Conservation (phyloP, 257 asterid species). For the Solanum pinnatisectum region DNA sequence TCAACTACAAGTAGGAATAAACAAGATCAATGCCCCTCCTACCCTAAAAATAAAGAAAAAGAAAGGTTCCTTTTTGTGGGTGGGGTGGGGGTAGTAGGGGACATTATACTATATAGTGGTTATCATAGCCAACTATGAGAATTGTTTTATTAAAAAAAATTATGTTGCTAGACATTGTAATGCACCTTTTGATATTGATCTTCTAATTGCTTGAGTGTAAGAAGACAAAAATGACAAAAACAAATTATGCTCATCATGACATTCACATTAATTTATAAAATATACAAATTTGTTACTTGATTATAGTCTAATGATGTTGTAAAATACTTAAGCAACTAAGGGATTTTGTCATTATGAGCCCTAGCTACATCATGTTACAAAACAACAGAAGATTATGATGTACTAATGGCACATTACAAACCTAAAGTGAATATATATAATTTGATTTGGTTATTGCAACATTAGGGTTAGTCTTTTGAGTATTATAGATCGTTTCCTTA, state of each 20-base stretch:
- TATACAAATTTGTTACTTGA: background rate
- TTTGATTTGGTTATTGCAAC: background rate
- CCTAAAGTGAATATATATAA: background rate
- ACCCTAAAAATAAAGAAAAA: background rate
- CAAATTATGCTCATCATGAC: background rate
- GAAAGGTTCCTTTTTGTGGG: background rate
- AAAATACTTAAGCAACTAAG: background rate
- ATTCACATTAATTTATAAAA: background rate
- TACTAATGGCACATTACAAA: background rate
- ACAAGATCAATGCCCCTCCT: background rate
- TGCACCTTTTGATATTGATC: background rate
- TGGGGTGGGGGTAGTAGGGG: background rate
- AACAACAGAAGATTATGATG: background rate
- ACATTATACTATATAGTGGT: background rate
- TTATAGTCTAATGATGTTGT: background rate
- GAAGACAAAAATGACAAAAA: background rate
- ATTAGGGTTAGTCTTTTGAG: background rate
- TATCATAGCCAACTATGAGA: background rate
- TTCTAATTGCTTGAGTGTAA: background rate
- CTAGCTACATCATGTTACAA: background rate
- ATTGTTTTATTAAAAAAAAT: background rate
- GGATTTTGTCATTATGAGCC: background rate
- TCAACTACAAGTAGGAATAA: background rate
- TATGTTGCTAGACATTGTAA: background rate
- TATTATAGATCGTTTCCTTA: background rate